A percentile compares a stretch with the other conserved stretches of the same genome.
Conservation (phyloP, 192 early-diverging fungal species). For the Coemansia sp. region DNA sequence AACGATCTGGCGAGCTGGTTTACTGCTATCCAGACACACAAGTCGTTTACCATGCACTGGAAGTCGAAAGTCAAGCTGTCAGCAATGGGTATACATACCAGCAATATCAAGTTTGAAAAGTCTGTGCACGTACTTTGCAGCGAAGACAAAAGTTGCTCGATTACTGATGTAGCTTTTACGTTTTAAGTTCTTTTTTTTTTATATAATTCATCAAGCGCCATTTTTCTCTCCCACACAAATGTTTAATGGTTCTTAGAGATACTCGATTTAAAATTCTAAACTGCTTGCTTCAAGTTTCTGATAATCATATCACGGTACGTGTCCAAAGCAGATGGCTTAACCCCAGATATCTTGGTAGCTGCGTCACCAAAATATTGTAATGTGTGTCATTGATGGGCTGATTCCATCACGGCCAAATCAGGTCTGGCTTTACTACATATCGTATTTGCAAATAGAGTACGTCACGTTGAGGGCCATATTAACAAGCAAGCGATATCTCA, state of each 20-base stretch:
- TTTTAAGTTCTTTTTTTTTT: not conserved
- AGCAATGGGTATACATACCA: constrained; percentile 39
- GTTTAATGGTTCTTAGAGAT: no score
- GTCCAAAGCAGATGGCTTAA: no score
- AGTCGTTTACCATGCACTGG: constrained; percentile 47
- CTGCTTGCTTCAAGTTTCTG: no score
- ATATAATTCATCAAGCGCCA: not conserved
- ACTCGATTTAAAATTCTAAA: no score
- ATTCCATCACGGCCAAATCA: no score
- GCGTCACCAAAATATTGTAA: no score
- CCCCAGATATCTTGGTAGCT: no score
- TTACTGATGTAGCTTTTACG: constrained; percentile 1
- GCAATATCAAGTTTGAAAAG: constrained; percentile 44
- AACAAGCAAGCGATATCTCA: constrained; percentile 11
- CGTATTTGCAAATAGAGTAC: not conserved
- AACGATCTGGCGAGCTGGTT: constrained; percentile 37
- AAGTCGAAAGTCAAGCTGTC: constrained; percentile 34
- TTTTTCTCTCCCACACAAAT: not conserved
- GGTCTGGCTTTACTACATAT: no score
- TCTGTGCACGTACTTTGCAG: constrained; percentile 31
- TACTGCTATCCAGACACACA: constrained; percentile 27
- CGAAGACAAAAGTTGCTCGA: constrained; percentile 21
- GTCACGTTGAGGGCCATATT: not conserved
- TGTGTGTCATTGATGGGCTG: no score
- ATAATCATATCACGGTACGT: no score